phyloP scores from a whole-genome alignment of 2,329 filamentous ascomycete species.

The Trichoderma semiorbis region DNA sequence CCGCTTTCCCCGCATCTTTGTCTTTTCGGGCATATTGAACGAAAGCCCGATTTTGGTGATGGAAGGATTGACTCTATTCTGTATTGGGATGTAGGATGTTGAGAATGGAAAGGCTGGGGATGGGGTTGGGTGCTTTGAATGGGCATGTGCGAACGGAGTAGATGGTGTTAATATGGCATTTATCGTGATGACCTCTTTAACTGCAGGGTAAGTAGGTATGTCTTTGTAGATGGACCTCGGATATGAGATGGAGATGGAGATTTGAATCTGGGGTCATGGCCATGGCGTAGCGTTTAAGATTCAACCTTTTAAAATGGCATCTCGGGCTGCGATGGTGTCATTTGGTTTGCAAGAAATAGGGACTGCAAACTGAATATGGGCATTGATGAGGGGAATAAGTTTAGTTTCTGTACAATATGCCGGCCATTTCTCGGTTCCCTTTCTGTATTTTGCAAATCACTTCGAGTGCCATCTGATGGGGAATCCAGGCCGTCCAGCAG shows the following conservation, averaged over 20 bases:
- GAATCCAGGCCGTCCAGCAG: not conserved
- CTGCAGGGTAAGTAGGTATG: not conserved
- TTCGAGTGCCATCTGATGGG: not conserved
- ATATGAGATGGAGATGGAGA: not conserved
- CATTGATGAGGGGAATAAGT: not conserved
- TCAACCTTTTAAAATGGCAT: not conserved
- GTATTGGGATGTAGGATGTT: not conserved
- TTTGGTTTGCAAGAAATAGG: not conserved
- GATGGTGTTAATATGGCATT: not conserved
- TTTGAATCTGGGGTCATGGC: not conserved
- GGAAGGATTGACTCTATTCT: not conserved
- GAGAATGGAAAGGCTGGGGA: not conserved
- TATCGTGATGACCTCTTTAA: not conserved
- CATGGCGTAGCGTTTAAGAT: not conserved
- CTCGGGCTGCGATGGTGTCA: not conserved
- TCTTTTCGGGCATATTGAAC: not conserved
- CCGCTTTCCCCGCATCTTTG: constrained; percentile 11
- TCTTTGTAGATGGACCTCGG: not conserved
- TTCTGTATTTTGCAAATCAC: not conserved
- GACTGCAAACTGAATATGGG: not conserved
- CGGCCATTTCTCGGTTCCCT: too few relatives aligned
- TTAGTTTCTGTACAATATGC: not conserved
- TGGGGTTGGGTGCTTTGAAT: not conserved
- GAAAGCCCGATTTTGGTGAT: not conserved
- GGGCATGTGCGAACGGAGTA: not conserved